Base-by-base conservation (phyloP, 257 asterid species). In the Plectranthus barbatus region DNA sequence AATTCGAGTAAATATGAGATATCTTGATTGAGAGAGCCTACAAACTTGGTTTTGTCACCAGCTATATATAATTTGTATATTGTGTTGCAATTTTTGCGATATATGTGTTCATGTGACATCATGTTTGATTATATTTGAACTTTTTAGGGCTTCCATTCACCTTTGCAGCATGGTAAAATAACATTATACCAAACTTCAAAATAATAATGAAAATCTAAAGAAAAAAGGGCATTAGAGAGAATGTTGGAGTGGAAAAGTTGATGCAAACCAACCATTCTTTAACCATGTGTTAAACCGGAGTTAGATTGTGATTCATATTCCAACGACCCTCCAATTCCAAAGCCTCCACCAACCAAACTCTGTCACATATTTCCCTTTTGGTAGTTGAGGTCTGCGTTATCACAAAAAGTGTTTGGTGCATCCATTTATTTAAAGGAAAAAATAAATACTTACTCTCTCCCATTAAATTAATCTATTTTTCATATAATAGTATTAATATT, bases 321-420 rank as follows among this genome's bases (percentile, higher is more conserved):
- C 74, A 69, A 62, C 74, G 31, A 69, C 68, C 64, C 48, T 31
- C 15, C 4, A 23, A 23, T 1, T 1, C 3, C 29, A 24, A 19
- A 12, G 7, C 56, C n/a, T 29, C 60, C 70, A 47, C 65, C 65
- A 42, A 62, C 75, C 68, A 3, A 18, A 12, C 5, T 4, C 6
- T 1, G 9, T 9, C 34, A 33, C 5, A 4, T 34, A 9, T 12
- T n/a, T 21, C 26, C 24, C 3, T 20, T 36, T 61, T 44, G 71
- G 68, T 58, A 64, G 70, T 56, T 64, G 76, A 41, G 45, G 37
- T 23, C 55, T 44, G 24, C 39, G 36, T 23, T 17, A 39, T 40
- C 7, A n/a, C n/a, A 0, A 39, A 64, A 51, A 51, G 24, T 9
- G 19, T 36, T 64, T n/a, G 67, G 54, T 53, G 24, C 39, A 41